These are phyloP conservation scores for Hypoxylon sp. DNA, from an alignment of 2,329 filamentous ascomycete species.

Conservation along the genomic window DNA sequence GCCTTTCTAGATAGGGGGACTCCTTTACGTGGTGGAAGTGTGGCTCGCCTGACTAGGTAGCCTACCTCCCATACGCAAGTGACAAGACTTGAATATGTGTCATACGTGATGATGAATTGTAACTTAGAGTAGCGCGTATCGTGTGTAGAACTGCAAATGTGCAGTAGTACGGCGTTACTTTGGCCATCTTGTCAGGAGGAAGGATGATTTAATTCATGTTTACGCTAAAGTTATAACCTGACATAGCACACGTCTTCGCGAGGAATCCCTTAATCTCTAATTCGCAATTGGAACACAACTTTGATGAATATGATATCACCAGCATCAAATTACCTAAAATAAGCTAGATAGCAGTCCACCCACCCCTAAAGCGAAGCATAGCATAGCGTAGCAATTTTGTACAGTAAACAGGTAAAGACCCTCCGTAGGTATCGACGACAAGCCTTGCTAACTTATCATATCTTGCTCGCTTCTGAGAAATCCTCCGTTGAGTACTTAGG, in stretches of 20 bases:
- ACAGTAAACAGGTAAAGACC: constrained; percentile 15
- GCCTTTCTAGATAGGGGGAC: no score
- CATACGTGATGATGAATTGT: no score
- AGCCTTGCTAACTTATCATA: neutral
- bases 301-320: neutral
- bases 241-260: neutral
- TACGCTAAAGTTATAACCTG: no score
- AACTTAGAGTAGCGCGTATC: no score
- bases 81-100: no score
- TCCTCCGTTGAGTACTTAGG: neutral
- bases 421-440: neutral
- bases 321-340: constrained; percentile 19
- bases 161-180: no score
- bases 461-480: neutral
- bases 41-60: no score
- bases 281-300: neutral
- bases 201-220: no score
- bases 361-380: constrained; percentile 2
- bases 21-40: no score
- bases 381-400: constrained; percentile 15
- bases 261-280: neutral
- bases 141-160: no score
- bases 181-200: no score
- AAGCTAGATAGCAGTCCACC: constrained; percentile 13
- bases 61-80: no score